Evolutionary conservation across 2,329 filamentous ascomycete genomes (phyloP).

Genomic region (Sclerotinia borealis): DNA sequence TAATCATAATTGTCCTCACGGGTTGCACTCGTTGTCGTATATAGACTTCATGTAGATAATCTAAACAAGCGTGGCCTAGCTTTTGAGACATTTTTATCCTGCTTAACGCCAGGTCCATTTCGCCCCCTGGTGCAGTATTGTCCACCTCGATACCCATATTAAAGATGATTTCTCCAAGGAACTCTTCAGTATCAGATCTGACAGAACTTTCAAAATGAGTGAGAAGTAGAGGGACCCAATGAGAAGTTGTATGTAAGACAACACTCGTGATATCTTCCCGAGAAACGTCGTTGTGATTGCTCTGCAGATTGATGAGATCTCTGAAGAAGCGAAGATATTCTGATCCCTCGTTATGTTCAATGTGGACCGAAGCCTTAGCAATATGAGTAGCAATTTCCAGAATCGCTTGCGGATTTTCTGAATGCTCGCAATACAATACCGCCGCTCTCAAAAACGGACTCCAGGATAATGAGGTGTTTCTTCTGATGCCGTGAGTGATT

Average conservation of each 20-base stretch:
- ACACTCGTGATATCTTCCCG: constrained; percentile 30
- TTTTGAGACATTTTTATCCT: constrained; percentile 15
- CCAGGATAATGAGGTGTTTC: constrained; percentile 12
- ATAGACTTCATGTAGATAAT: constrained; percentile 29
- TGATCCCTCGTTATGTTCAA: constrained; percentile 29
- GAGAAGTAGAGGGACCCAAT: constrained; percentile 47
- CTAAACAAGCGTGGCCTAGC: constrained; percentile 28
- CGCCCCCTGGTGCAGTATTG: constrained; percentile 16
- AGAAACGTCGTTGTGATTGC: constrained; percentile 33
- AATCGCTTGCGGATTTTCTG: constrained; percentile 20
- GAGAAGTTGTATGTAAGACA: constrained; percentile 37
- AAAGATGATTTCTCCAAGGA: constrained; percentile 24
- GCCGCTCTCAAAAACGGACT: constrained; percentile 31
- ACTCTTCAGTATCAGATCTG: constrained; percentile 36
- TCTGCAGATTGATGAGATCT: constrained; percentile 19
- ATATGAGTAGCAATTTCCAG: constrained; percentile 22
- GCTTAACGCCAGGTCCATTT: constrained; percentile 1
- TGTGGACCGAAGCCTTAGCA: constrained; percentile 20
- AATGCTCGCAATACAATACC: constrained; percentile 28
- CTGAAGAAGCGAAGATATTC: constrained; percentile 32
- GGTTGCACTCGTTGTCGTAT: constrained; percentile 25
- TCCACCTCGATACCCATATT: constrained; percentile 15
- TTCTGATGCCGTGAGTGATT: constrained; percentile 28
- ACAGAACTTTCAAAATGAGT: constrained; percentile 43
- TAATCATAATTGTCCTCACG: constrained; percentile 25